Conservation (phyloP, 2,329 filamentous ascomycete genomes). For the Canariomyces notabilis region DNA sequence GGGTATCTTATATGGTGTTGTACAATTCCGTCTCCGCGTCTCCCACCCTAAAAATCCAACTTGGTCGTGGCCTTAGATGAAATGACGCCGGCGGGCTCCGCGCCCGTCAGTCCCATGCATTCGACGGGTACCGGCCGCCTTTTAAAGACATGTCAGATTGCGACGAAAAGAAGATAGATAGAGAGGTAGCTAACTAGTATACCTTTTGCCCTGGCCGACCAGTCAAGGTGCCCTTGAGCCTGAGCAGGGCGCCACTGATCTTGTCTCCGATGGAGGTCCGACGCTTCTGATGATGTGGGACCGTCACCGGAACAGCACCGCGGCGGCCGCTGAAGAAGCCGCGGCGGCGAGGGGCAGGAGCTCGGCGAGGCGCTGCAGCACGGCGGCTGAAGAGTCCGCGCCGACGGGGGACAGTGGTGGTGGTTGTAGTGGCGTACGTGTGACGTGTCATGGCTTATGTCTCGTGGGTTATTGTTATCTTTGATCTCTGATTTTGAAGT, state of each 20-base stretch:
- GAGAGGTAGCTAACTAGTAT: constrained; percentile 21
- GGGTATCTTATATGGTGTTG: not conserved
- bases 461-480: too few relatives aligned
- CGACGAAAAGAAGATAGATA: not conserved
- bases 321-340: constrained; percentile 10
- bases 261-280: constrained; percentile 69
- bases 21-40: not conserved
- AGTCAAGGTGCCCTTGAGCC: constrained; percentile 65
- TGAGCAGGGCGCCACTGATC: constrained; percentile 69
- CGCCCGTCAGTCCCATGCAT: constrained; percentile 72
- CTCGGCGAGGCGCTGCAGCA: constrained; percentile 2
- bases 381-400: not conserved
- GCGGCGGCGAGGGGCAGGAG: not conserved
- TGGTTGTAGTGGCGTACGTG: not conserved
- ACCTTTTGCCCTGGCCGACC: constrained; percentile 67
- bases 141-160: not conserved
- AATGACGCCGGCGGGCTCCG: constrained; percentile 32
- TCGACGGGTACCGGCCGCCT: constrained; percentile 68
- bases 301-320: constrained; percentile 2
- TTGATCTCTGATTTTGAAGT: too few relatives aligned
- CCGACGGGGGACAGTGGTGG: not conserved
- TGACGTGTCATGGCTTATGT: not conserved
- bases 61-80: constrained; percentile 5
- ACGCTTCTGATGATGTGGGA: constrained; percentile 58
- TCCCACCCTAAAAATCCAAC: too few relatives aligned